Base-by-base conservation (phyloP, 306 rosid genomes). In the Dalbergia cochinchinensis region DNA sequence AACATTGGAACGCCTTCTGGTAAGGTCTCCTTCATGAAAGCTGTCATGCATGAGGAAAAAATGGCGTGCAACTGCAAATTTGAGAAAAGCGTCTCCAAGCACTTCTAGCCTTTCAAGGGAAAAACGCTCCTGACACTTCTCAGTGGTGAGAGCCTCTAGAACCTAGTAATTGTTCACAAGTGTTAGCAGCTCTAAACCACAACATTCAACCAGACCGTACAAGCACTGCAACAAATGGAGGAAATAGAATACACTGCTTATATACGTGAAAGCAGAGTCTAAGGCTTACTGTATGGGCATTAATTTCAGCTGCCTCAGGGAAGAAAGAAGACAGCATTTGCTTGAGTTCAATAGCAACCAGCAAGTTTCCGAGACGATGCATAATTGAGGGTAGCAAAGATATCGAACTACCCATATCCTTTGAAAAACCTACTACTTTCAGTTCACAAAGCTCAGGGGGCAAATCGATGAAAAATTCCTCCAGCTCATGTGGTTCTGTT, bases 101-200 rank as follows among this genome's bases (percentile, higher is more conserved):
- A 91, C 86, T 90, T 95, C 99, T 72, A 95, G 94, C 89, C 99
- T 95, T 86, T 95, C 98, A 77, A 95, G 98, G 65, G 99, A 95
- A 89, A 95, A 47, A 13, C 92, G 83, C 76, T 92, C 99, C 85
- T 91, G 94, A 89, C 99, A 95, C 84, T 82, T 90, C 87, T 95
- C 96, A 15, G 98, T 91, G 83, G 99, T 95, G 69, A 95, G 90
- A 51, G 99, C 99, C 87, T 95, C 97, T 31, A 95, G 79, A 86
- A 95, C 73, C 98, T 95, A 84, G 66, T 13, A 86, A 62, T 80
- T 80, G 69, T 78, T 65, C 81, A 72, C 15, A 44, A 64, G 8
- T 70, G 78, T 89, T 65, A 82, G 78, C 39, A 37, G 45, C 16
- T 63, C 39, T 74, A 70, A 62, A 59, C 60, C 35, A 76, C 75